Evolutionary conservation across 306 rosid genomes (phyloP).

Genomic region (Prunus padus): DNA sequence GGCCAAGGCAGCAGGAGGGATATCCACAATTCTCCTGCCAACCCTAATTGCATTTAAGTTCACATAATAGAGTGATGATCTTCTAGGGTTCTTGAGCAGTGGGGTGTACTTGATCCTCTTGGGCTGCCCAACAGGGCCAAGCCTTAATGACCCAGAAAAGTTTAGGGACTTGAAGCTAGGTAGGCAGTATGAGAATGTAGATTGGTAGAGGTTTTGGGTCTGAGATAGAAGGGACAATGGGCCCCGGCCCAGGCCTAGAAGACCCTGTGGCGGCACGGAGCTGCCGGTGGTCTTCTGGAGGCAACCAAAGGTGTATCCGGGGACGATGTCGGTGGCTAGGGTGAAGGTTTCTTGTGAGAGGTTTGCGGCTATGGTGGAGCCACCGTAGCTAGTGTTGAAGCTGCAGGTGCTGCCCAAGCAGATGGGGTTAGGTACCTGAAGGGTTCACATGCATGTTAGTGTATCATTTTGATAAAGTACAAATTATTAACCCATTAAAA

Average conservation of each 20-base stretch:
- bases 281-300: constrained; percentile 59
- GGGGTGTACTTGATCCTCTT: constrained; percentile 76
- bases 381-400: constrained; percentile 82
- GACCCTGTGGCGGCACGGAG: constrained; percentile 74
- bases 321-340: constrained; percentile 64
- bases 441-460: constrained; percentile 27
- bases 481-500: not conserved
- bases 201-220: constrained; percentile 63
- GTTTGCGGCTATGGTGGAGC: constrained; percentile 64
- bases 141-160: constrained; percentile 78
- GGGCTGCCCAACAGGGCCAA: constrained; percentile 89
- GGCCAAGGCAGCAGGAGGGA: constrained; percentile 73
- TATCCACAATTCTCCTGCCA: constrained; percentile 66
- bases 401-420: constrained; percentile 66
- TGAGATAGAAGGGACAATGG: constrained; percentile 74
- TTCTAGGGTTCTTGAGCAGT: constrained; percentile 72
- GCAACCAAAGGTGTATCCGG: constrained; percentile 78
- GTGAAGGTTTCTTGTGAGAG: constrained; percentile 69
- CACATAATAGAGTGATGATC: constrained; percentile 84
- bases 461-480: not conserved
- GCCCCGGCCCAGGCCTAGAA: constrained; percentile 94
- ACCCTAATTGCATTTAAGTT: constrained; percentile 65
- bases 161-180: constrained; percentile 76
- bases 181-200: constrained; percentile 92
- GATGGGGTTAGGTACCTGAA: constrained; percentile 80